Percentiles rank a stretch among this genome's conserved stretches.
phyloP scores from a whole-genome alignment of 2,329 filamentous ascomycete genomes.

The Microcera coccophila region DNA sequence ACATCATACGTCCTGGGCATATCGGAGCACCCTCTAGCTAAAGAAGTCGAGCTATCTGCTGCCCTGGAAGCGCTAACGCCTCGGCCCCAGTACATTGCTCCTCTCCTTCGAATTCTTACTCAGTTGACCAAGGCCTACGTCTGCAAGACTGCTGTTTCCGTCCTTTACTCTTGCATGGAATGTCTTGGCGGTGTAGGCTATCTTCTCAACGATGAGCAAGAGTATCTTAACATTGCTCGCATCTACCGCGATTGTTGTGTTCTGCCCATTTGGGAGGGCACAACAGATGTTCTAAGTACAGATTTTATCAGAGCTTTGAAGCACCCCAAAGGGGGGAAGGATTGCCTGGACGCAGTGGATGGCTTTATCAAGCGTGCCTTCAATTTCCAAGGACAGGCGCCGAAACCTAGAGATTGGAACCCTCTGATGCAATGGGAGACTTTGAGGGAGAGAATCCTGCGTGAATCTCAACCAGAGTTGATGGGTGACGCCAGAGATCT shows the following conservation, averaged over 20 bases:
- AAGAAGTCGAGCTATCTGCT: conserved; percentile 8
- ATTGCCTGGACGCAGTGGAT: conserved; percentile 41
- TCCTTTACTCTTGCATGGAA: conserved; percentile 59
- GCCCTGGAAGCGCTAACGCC: conserved; percentile 33
- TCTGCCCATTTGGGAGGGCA: conserved; percentile 67
- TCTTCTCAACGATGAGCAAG: conserved; percentile 58
- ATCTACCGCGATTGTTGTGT: conserved; percentile 63
- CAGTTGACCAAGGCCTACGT: conserved; percentile 59
- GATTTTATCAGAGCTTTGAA: conserved; percentile 48
- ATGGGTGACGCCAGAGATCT: conserved; percentile 44
- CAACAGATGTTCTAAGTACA: conserved; percentile 64
- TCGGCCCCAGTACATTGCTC: conserved; percentile 29
- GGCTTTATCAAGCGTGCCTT: conserved; percentile 32
- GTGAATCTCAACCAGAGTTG: conserved; percentile 35
- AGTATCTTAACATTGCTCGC: conserved; percentile 62
- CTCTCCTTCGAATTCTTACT: conserved; percentile 54
- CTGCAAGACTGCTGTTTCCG: conserved; percentile 46
- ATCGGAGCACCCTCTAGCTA: conserved; percentile 41
- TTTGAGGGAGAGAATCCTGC: conserved; percentile 36
- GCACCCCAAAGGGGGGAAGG: conserved; percentile 37
- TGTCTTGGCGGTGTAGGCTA: conserved; percentile 64
- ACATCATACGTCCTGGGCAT: conserved; percentile 52
- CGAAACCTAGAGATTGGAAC: conserved; percentile 25
- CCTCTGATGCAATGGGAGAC: conserved; percentile 37
- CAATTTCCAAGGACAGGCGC: conserved; percentile 22